A percentile compares a stretch with the other conserved stretches of the same genome.
These are phyloP conservation scores for Agrostemma githago DNA, from an alignment of 148 eudicot species.

Conservation along the genomic window DNA sequence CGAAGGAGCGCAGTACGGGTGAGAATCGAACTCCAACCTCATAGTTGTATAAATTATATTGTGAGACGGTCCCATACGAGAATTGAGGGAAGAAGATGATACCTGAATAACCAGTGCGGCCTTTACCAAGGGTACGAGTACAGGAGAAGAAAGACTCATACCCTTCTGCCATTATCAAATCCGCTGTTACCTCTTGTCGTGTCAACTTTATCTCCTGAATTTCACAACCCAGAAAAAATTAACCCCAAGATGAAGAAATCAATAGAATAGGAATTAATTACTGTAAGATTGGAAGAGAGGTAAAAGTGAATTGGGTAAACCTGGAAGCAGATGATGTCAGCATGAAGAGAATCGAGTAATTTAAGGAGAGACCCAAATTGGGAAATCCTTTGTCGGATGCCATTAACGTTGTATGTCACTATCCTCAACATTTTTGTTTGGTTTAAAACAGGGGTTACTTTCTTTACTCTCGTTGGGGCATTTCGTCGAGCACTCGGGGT, in stretches of 20 bases:
- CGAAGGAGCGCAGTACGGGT: no score
- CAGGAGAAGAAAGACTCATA: constrained; percentile 95
- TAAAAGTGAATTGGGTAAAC: constrained; percentile 20
- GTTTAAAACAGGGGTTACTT: not conserved
- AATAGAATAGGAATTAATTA: no score
- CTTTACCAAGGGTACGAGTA: constrained; percentile 71
- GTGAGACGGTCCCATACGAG: no score
- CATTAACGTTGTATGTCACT: constrained; percentile 92
- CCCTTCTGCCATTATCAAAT: constrained; percentile 78
- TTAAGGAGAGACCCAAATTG: constrained; percentile 89
- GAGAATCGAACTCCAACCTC: no score
- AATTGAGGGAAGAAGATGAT: not conserved
- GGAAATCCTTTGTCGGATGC: constrained; percentile 70
- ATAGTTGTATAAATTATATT: no score
- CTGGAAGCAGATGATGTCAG: constrained; percentile 94
- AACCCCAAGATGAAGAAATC: not conserved
- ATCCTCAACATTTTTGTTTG: constrained; percentile 56
- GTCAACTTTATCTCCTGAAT: constrained; percentile 78
- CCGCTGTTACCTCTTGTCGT: constrained; percentile 70
- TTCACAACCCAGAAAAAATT: not conserved
- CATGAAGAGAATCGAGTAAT: constrained; percentile 70
- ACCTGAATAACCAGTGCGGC: constrained; percentile 89
- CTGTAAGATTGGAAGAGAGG: not conserved
- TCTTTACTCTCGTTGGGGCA: constrained; percentile 9
- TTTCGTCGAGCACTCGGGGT: constrained; percentile 24